Conservation (phyloP, 371 early-diverging fungal species). For the Dichotomocladium elegans region DNA sequence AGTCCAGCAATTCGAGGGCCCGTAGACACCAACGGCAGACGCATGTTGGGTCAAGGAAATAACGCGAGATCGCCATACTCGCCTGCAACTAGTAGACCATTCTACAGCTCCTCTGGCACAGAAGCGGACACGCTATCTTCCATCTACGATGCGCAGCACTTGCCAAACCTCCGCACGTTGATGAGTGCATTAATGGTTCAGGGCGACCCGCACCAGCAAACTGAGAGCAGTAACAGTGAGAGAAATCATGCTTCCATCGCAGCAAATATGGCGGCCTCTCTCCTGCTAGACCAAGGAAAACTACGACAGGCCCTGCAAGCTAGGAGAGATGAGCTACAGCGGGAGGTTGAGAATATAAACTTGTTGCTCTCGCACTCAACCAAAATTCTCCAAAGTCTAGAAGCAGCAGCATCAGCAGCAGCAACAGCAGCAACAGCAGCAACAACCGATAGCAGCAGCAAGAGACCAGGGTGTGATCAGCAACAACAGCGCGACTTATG, state of each 20-base stretch:
- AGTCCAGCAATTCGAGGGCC: too few relatives aligned
- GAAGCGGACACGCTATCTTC: background rate
- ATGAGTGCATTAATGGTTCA: constrained; percentile 2
- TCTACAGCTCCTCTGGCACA: background rate
- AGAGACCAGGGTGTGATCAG: too few relatives aligned
- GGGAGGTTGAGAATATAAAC: constrained; percentile 32
- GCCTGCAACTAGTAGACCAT: background rate
- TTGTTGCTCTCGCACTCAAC: constrained; percentile 26
- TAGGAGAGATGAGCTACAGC: constrained; percentile 23
- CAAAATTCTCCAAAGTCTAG: constrained; percentile 29
- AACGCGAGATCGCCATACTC: too few relatives aligned
- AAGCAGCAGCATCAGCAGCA: constrained; percentile 16
- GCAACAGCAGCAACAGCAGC: background rate
- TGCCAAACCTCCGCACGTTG: background rate
- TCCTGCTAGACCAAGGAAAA: constrained; percentile 21
- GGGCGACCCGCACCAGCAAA: too few relatives aligned
- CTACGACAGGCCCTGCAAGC: constrained; percentile 21
- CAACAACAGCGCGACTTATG: too few relatives aligned
- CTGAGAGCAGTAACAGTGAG: too few relatives aligned
- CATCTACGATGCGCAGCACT: background rate
- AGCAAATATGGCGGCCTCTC: constrained; percentile 7
- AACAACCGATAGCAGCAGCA: too few relatives aligned
- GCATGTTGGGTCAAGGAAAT: too few relatives aligned
- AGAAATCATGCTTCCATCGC: background rate
- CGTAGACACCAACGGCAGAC: too few relatives aligned